Evolutionary conservation across 108 stramenopile species (phyloP).

Genomic region (Cyclostephanos invisitatus): DNA sequence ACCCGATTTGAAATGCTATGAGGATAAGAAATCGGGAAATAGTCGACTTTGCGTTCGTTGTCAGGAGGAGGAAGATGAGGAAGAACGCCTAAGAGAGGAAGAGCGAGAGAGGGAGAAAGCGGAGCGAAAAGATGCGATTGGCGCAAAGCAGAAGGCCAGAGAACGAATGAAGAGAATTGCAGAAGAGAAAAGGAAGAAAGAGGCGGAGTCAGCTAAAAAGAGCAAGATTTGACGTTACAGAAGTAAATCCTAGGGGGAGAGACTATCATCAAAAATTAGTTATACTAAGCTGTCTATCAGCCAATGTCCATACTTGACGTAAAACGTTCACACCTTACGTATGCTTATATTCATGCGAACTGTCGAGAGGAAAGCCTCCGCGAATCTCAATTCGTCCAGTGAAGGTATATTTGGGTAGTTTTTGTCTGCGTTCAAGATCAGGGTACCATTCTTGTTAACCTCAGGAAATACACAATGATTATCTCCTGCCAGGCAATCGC

Average conservation of each 20-base stretch:
- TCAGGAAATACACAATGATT: conserved; percentile 27
- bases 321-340: conserved; percentile 30
- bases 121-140: conserved; percentile 54
- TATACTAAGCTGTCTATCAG: no score
- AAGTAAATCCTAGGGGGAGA: no score
- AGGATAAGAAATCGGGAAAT: conserved; percentile 57
- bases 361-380: conserved; percentile 42
- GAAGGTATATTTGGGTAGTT: conserved; percentile 15
- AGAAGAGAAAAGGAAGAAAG: conserved; percentile 13
- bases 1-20: conserved; percentile 71
- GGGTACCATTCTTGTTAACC: conserved; percentile 18
- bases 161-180: conserved; percentile 60
- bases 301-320: no score
- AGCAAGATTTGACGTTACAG: conserved; percentile 13
- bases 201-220: conserved; percentile 5
- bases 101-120: conserved; percentile 47
- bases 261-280: no score
- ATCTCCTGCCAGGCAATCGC: neutral
- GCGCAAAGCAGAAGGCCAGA: conserved; percentile 38
- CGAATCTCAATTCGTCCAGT: conserved; percentile 33
- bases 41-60: conserved; percentile 74
- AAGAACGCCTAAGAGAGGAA: conserved; percentile 52
- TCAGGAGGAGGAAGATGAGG: conserved; percentile 65
- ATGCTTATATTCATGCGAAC: conserved; percentile 51
- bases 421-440: conserved; percentile 1